phyloP scores from a whole-genome alignment of 2,329 filamentous ascomycete species.

The Scorias spongiosa region DNA sequence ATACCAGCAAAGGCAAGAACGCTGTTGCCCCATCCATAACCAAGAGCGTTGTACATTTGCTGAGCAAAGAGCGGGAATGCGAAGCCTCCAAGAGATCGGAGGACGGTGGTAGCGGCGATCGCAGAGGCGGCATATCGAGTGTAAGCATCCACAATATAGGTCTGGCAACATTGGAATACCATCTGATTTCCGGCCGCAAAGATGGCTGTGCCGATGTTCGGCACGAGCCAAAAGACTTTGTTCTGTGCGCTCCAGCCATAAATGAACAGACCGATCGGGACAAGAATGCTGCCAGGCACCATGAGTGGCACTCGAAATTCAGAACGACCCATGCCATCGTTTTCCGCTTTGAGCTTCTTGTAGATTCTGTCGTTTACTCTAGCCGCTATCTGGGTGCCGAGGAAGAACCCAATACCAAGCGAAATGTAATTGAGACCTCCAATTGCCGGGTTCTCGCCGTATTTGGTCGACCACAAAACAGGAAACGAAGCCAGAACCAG shows the following conservation, averaged over 20 bases:
- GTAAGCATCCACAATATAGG: conserved; percentile 45
- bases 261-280: conserved; percentile 40
- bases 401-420: conserved; percentile 46
- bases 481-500: conserved; percentile 23
- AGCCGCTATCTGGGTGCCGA: conserved; percentile 29
- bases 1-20: conserved; percentile 42
- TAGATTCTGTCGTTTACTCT: conserved; percentile 23
- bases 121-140: conserved; percentile 33
- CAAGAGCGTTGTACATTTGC: conserved; percentile 31
- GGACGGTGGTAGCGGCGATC: conserved; percentile 39
- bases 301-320: conserved; percentile 38
- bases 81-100: conserved; percentile 41
- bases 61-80: conserved; percentile 46
- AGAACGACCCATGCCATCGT: conserved; percentile 23
- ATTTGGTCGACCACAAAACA: conserved; percentile 15
- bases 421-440: conserved; percentile 30
- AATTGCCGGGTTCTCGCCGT: conserved; percentile 14
- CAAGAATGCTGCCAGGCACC: conserved; percentile 37
- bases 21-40: conserved; percentile 37
- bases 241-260: conserved; percentile 44
- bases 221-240: conserved; percentile 42
- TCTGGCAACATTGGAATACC: conserved; percentile 43
- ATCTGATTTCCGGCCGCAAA: conserved; percentile 42
- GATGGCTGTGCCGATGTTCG: conserved; percentile 42
- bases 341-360: conserved; percentile 21